phyloP scores from a whole-genome alignment of 176 grass and related monocot genomes.

The Melocanna baccifera region DNA sequence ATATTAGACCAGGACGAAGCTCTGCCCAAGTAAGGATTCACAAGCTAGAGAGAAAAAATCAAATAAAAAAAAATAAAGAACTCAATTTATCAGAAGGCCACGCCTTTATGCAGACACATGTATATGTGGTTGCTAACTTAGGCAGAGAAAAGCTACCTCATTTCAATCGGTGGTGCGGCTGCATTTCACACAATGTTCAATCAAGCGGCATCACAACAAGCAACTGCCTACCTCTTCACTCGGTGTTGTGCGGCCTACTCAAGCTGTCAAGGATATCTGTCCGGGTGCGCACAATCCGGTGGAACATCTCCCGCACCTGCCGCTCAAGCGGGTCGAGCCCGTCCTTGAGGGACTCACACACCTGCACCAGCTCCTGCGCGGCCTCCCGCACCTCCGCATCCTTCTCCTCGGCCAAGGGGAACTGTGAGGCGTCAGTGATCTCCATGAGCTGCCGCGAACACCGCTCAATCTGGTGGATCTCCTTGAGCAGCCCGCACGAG shows the following conservation, averaged over 20 bases:
- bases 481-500: conserved; percentile 69
- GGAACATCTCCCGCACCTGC: conserved; percentile 78
- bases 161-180: not conserved
- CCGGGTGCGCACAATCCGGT: conserved; percentile 69
- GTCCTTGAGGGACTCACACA: conserved; percentile 60
- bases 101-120: conserved; percentile 25
- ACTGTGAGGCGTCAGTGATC: conserved; percentile 56
- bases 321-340: conserved; percentile 82
- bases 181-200: conserved; percentile 7
- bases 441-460: conserved; percentile 68
- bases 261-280: conserved; percentile 76
- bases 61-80: conserved; percentile 16
- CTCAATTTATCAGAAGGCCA: conserved; percentile 40
- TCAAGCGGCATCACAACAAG: not conserved
- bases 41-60: conserved; percentile 46
- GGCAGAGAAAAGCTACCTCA: conserved; percentile 31
- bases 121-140: conserved; percentile 40
- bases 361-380: conserved; percentile 49
- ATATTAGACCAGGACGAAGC: conserved; percentile 30
- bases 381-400: conserved; percentile 57
- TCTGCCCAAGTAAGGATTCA: conserved; percentile 44
- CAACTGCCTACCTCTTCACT: conserved; percentile 25
- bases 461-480: conserved; percentile 85
- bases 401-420: conserved; percentile 58
- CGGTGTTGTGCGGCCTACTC: conserved; percentile 40